Base-by-base conservation (phyloP, 495 filamentous ascomycete species). In the Oidiodendron maius region DNA sequence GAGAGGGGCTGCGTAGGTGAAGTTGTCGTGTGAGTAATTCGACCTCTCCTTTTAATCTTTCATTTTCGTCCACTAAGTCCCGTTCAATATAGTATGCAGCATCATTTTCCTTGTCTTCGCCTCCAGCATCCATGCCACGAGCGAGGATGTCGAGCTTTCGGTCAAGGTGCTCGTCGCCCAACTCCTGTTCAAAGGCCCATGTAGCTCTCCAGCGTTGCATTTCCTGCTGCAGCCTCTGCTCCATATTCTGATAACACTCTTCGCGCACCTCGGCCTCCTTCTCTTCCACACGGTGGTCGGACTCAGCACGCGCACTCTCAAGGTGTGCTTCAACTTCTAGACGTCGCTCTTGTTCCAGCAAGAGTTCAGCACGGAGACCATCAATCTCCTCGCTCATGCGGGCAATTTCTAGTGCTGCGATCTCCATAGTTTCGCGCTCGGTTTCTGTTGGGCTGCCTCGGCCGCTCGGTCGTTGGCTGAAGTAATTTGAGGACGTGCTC, bases 261-360 rank as follows among this genome's bases (percentile, higher is more conserved):
- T 96, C 93, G n/a, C 93, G 82, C 30, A 96, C 78, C 11, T 86
- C 83, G 61, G 83, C 80, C 59, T 98, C 93, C 6, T 96, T 72
- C 40, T 83, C 79, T 12, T 81, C 61, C 39, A 82, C 75, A 43
- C 77, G 75, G 32, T 88, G 84, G 56, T 89, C 83, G 51, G 80
- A 9, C 16, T 40, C 38, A 11, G 5, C 12, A 11, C 38, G 12
- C 6, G 17, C 74, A 43, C 50, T 61, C 21, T 78, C 61, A 16
- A 81, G 64, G 43, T 78, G 73, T 0, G 81, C 71, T 58, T 84
- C 81, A 4, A 79, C 74, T 16, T 77, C 70, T 40, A 81, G 69
- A 3, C 80, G 70, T 6, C 73, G 73, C 20, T 75, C 61, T 8
- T 78, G 73, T 49, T 80, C 71, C 13, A 71, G 60, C 38, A 71